Conservation (phyloP, 176 grass and related monocot species). For the Stipa capillata region DNA sequence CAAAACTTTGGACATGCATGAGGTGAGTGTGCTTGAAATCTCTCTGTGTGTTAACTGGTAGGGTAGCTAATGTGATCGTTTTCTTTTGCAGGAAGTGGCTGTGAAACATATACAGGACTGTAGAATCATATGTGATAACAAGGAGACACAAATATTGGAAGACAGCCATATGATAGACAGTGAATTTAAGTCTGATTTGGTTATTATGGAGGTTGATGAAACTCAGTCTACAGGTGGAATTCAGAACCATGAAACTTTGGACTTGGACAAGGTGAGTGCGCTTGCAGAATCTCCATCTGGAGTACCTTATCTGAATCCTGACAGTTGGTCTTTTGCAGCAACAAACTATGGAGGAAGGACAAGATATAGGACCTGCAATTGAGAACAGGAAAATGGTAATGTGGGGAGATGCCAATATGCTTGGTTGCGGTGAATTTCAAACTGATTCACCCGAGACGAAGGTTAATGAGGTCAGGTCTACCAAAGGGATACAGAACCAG, state of each 20-base stretch:
- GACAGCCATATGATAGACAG: neutral
- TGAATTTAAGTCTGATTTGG: neutral
- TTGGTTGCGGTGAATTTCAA: neutral
- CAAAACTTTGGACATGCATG: constrained; percentile 21
- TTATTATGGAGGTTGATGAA: constrained; percentile 19
- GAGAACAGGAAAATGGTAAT: constrained; percentile 12
- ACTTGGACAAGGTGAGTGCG: constrained; percentile 13
- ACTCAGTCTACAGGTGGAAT: constrained; percentile 3
- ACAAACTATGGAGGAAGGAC: constrained; percentile 17
- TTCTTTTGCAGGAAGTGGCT: constrained; percentile 19
- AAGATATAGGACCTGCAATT: neutral
- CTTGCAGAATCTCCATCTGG: constrained; percentile 19
- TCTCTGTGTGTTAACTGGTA: constrained; percentile 12
- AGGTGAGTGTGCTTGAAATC: constrained; percentile 21
- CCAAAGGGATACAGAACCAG: constrained; percentile 6
- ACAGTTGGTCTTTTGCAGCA: constrained; percentile 28
- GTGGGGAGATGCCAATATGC: neutral
- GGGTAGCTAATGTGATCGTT: constrained; percentile 2
- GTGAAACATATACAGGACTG: neutral
- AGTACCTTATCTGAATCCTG: constrained; percentile 1
- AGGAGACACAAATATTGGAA: neutral
- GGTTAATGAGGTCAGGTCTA: constrained; percentile 12
- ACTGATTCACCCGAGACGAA: neutral
- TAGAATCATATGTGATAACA: constrained; percentile 3
- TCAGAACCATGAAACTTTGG: neutral